These are phyloP conservation scores for Tremella yokohamensis DNA, from an alignment of 768 basidiomycete genomes.

Conservation along the genomic window DNA sequence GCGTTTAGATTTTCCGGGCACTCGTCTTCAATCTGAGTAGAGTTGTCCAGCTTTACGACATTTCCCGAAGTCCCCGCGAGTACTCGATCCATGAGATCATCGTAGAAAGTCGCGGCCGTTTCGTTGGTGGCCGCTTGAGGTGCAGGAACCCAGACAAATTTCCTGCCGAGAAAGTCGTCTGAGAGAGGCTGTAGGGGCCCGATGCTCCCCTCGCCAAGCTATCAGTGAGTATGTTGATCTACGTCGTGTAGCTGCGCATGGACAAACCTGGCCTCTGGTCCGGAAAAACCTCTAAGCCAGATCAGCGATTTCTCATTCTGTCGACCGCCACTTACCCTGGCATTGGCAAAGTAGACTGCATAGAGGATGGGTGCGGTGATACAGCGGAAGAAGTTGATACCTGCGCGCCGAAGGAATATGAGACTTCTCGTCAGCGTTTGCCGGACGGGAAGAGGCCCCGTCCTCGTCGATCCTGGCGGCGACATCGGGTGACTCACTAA, in stretches of 20 bases:
- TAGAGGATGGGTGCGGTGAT: slow-evolving; percentile 42
- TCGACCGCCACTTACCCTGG: slow-evolving; percentile 17
- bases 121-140: slow-evolving; percentile 58
- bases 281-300: no score
- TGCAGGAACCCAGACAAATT: slow-evolving; percentile 61
- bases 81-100: slow-evolving; percentile 62
- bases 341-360: slow-evolving; percentile 41
- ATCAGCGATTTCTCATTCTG: no score
- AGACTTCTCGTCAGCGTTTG: slow-evolving; percentile 23
- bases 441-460: neutral
- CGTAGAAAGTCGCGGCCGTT: slow-evolving; percentile 55
- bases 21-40: slow-evolving; percentile 56
- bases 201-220: slow-evolving; percentile 43
- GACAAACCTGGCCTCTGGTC: no score
- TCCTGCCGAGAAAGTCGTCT: slow-evolving; percentile 13
- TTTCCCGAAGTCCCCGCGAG: slow-evolving; percentile 57
- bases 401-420: slow-evolving; percentile 35
- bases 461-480: neutral
- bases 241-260: no score
- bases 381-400: slow-evolving; percentile 41
- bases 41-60: slow-evolving; percentile 57
- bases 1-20: slow-evolving; percentile 74
- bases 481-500: slow-evolving; percentile 14
- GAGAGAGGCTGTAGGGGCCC: slow-evolving; percentile 28
- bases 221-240: neutral